phyloP scores from a whole-genome alignment of 2,329 filamentous ascomycete genomes.

The Leptographium galeiforme region DNA sequence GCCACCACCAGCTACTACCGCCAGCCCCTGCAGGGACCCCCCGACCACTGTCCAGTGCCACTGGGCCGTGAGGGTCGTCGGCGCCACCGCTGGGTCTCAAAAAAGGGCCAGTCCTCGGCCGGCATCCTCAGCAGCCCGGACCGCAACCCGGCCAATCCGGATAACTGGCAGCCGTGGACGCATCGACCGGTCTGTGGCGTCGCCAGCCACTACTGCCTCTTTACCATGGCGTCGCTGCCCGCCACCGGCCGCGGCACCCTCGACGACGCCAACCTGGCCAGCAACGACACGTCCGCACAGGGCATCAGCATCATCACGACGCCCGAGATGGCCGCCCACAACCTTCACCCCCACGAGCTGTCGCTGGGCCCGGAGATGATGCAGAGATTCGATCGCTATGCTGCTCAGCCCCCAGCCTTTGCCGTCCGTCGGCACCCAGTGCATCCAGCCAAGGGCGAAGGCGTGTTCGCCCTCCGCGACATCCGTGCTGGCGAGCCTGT shows the following conservation, averaged over 20 bases:
- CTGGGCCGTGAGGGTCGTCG: slow-evolving; percentile 2
- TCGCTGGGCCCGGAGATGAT: background rate
- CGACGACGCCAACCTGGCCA: slow-evolving; percentile 1
- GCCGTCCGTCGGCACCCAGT: background rate
- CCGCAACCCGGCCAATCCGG: background rate
- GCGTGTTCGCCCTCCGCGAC: slow-evolving; percentile 16
- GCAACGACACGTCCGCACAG: background rate
- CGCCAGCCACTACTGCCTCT: slow-evolving; percentile 14
- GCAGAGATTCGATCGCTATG: background rate
- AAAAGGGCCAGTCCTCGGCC: background rate
- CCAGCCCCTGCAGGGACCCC: background rate
- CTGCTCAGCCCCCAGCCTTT: background rate
- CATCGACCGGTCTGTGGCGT: slow-evolving; percentile 14
- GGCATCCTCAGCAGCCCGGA: background rate
- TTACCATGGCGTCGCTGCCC: slow-evolving; percentile 11
- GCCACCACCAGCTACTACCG: background rate
- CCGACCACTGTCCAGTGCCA: background rate
- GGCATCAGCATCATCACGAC: slow-evolving; percentile 15
- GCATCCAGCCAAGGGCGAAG: slow-evolving; percentile 16
- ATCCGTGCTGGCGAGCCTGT: slow-evolving; percentile 18
- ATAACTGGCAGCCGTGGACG: slow-evolving; percentile 15
- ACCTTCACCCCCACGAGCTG: slow-evolving; percentile 4
- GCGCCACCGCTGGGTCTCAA: slow-evolving; percentile 1
- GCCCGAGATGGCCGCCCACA: slow-evolving; percentile 18
- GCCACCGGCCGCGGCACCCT: slow-evolving; percentile 1